Evolutionary conservation across 805 yeast species (phyloP), one percentile per base, ranked within the genome.

Genomic region (Jamesozyma jinghongensis): DNA sequence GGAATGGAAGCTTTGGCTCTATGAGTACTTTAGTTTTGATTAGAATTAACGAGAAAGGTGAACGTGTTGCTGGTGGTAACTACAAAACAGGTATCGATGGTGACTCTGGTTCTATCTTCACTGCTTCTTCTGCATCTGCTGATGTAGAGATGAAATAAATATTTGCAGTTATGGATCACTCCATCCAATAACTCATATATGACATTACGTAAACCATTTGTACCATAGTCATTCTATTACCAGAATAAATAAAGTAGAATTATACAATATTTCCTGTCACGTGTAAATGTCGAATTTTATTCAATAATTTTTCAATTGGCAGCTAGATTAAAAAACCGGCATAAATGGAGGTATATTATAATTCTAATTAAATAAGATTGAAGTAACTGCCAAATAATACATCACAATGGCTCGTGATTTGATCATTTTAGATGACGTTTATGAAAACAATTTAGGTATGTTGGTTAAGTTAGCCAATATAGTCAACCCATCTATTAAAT

Each of bases 1-100:
- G 97, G 97, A 81, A 83, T 52, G 88, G 92, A 20, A 77, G 84
- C 10, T 67, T 75, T 52, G 96, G 96, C 35, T 86, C 92, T 16
- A 63, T 80, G 39, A 78, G 81, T 32, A 70, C 74, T 16, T 67
- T 86, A 53, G 77, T 75, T 45, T 71, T 75, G 46, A 60, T 71
- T 7, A 54, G 66, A 48, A 45, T 62, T 6, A 52, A 51, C 37
- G 43, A 36, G 7, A 43, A 57, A 4, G 58, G 59, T 31, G 49
- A 56, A 25, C 52, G 48, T 34, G 59, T 56, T 13, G 28, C 49
- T 26, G 53, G 59, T 32, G 55, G 38, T 19, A 19, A 29, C 5
- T 17, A 27, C 5, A 31, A 26, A 14, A 25, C 39, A 16, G 17
- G 26, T 16, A 12, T 5, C 3, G n/a, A 28, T 12, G 31, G 31